A percentile compares a stretch with the other conserved stretches of the same genome.
These are phyloP conservation scores for Moricandia arvensis DNA, from an alignment of 345 rosid species.

Conservation along the genomic window DNA sequence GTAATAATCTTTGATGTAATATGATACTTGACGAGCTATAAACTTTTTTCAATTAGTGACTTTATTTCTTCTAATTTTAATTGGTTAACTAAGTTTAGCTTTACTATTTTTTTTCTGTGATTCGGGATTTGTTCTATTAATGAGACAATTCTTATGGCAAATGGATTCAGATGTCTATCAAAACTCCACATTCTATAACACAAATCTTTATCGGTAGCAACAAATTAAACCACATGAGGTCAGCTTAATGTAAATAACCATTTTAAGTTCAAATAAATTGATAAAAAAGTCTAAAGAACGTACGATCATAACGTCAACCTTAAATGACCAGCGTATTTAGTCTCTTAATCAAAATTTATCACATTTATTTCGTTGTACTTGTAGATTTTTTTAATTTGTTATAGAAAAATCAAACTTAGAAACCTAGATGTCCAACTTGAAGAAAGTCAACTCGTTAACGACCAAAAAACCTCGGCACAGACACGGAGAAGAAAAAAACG, in stretches of 20 bases:
- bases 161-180: not conserved
- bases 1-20: too few relatives aligned
- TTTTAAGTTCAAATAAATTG: not conserved
- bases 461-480: slow-evolving; percentile 29
- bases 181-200: not conserved
- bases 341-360: not conserved
- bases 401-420: slow-evolving; percentile 28
- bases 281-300: not conserved
- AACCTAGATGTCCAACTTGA: not conserved
- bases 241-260: not conserved
- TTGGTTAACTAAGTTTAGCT: not conserved
- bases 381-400: slow-evolving; percentile 2
- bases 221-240: not conserved
- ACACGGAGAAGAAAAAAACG: slow-evolving; percentile 25
- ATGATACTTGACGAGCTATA: too few relatives aligned
- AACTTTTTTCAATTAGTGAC: too few relatives aligned
- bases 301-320: not conserved
- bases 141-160: not conserved
- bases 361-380: slow-evolving; percentile 7
- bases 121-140: not conserved
- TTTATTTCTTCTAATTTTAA: too few relatives aligned
- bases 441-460: slow-evolving; percentile 12
- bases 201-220: not conserved
- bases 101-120: not conserved
- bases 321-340: not conserved